These are phyloP conservation scores for Leptodontidium sp. DNA, from an alignment of 2,329 filamentous ascomycete genomes.

Conservation along the genomic window DNA sequence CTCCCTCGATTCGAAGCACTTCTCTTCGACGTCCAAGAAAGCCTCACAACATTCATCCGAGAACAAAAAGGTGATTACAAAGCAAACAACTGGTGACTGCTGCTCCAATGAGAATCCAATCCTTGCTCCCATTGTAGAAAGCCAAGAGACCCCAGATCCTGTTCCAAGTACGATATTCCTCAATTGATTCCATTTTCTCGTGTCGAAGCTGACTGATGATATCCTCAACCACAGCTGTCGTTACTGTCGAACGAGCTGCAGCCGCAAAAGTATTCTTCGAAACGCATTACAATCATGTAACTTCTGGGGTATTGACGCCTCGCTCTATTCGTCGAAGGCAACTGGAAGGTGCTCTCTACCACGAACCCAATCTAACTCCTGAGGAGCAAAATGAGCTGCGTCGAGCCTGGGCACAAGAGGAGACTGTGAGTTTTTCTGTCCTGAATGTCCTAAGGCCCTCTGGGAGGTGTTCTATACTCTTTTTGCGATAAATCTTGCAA, in stretches of 20 bases:
- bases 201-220: background rate
- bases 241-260: constrained; percentile 79
- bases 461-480: background rate
- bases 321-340: constrained; percentile 68
- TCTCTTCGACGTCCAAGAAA: constrained; percentile 43
- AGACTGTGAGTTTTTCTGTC: constrained; percentile 56
- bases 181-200: background rate
- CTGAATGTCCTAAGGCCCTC: no score
- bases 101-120: constrained; percentile 36
- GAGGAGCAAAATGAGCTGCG: constrained; percentile 63
- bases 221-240: constrained; percentile 36
- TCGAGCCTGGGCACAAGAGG: constrained; percentile 68
- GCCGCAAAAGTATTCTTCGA: constrained; percentile 89
- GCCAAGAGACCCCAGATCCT: constrained; percentile 38
- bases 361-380: constrained; percentile 46
- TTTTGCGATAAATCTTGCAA: background rate
- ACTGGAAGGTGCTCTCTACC: constrained; percentile 70
- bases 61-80: constrained; percentile 39
- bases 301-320: constrained; percentile 61
- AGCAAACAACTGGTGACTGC: constrained; percentile 32
- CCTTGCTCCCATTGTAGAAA: constrained; percentile 44
- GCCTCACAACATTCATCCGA: constrained; percentile 43
- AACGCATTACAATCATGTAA: constrained; percentile 78
- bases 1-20: constrained; percentile 53
- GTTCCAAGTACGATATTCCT: constrained; percentile 40